A percentile compares a stretch with the other conserved stretches of the same genome.
phyloP scores from a whole-genome alignment of 2,329 filamentous ascomycete species.

The Trichoderma afroharzianum region DNA sequence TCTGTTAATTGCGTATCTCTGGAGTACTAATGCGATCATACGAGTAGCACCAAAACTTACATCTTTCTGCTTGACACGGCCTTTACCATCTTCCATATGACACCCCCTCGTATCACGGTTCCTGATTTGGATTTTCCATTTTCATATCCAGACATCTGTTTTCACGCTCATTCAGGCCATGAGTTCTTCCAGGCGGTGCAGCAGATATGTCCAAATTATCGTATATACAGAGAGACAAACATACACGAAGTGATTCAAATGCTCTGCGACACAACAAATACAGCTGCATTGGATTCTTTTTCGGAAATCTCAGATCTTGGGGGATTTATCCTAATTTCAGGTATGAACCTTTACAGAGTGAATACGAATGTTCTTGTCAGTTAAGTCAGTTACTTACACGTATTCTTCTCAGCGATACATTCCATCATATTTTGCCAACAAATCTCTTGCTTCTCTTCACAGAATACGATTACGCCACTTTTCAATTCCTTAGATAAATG shows the following conservation, averaged over 20 bases:
- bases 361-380: not conserved
- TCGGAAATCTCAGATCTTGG: not conserved
- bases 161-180: not conserved
- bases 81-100: not conserved
- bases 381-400: not conserved
- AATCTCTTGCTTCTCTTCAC: not conserved
- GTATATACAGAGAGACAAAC: not conserved
- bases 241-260: not conserved
- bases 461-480: not conserved
- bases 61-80: not conserved
- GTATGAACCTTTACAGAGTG: not conserved
- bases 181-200: not conserved
- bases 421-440: not conserved
- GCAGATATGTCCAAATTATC: not conserved
- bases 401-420: not conserved
- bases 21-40: not conserved
- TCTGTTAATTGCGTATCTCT: not conserved
- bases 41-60: not conserved
- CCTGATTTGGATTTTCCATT: not conserved
- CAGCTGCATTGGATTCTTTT: not conserved
- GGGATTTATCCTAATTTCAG: not conserved
- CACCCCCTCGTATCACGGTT: not conserved
- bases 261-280: not conserved
- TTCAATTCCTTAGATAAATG: not conserved
- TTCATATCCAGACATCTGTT: not conserved